Percentiles rank a stretch among this genome's conserved stretches.
These are phyloP conservation scores for Osmanthus fragrans DNA, from an alignment of 257 asterid genomes.

Conservation along the genomic window DNA sequence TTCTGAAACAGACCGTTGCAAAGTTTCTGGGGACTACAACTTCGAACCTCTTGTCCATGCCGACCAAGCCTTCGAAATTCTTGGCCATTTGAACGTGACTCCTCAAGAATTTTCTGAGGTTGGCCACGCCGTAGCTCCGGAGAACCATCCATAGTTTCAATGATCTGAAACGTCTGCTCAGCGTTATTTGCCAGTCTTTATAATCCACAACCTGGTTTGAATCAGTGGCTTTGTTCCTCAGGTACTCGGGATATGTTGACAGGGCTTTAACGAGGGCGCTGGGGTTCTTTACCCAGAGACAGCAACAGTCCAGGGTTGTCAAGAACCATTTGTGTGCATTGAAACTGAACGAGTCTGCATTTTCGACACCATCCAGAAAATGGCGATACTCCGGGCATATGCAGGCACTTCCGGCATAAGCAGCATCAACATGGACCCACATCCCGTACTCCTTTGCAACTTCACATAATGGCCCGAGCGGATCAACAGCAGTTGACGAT, in stretches of 20 bases:
- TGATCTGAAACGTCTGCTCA: slow-evolving; percentile 73
- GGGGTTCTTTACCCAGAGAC: slow-evolving; percentile 81
- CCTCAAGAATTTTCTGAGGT: slow-evolving; percentile 53
- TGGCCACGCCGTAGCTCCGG: slow-evolving; percentile 67
- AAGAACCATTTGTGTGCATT: slow-evolving; percentile 83
- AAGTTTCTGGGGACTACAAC: slow-evolving; percentile 72
- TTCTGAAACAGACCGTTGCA: slow-evolving; percentile 69
- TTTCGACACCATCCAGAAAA: slow-evolving; percentile 66
- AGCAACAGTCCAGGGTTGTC: slow-evolving; percentile 72
- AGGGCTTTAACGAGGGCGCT: slow-evolving; percentile 52
- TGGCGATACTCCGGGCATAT: slow-evolving; percentile 71
- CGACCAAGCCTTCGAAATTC: slow-evolving; percentile 60
- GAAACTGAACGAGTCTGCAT: slow-evolving; percentile 69
- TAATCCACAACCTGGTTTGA: slow-evolving; percentile 67
- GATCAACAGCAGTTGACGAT: slow-evolving; percentile 67
- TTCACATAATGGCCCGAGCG: slow-evolving; percentile 44
- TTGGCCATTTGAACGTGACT: slow-evolving; percentile 70
- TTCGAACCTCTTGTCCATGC: slow-evolving; percentile 69
- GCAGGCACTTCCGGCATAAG: slow-evolving; percentile 76
- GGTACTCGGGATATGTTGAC: slow-evolving; percentile 60
- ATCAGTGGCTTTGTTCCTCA: slow-evolving; percentile 67
- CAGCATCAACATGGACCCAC: slow-evolving; percentile 85
- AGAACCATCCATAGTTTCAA: slow-evolving; percentile 72
- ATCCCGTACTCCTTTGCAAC: slow-evolving; percentile 50
- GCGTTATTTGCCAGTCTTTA: slow-evolving; percentile 79